These are phyloP conservation scores for Strobilomyces confusus DNA, from an alignment of 768 basidiomycete species.

Conservation along the genomic window DNA sequence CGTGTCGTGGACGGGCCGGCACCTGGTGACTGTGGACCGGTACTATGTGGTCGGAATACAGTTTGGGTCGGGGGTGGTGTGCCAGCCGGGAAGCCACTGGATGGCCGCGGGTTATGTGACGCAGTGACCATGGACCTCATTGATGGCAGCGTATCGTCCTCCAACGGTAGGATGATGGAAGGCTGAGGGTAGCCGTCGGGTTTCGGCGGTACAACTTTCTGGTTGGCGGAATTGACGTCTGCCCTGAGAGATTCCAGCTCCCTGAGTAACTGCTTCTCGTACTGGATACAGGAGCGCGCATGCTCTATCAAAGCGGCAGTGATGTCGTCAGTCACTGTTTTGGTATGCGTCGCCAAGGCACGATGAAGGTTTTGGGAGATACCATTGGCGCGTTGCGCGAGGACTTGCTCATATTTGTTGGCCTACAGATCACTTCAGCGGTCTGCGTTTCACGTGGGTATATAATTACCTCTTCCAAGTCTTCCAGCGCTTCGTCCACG, in stretches of 20 bases:
- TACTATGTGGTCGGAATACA: conserved; percentile 26
- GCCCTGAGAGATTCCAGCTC: conserved; percentile 82
- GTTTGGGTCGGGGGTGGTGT: conserved; percentile 18
- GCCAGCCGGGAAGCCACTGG: conserved; percentile 18
- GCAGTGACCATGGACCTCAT: conserved; percentile 18
- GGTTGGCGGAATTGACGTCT: conserved; percentile 68
- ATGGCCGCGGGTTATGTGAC: conserved; percentile 19
- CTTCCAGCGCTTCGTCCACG: conserved; percentile 89
- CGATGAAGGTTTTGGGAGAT: conserved; percentile 93
- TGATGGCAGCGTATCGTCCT: conserved; percentile 48
- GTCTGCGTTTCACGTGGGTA: conserved; percentile 1
- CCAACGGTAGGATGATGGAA: conserved; percentile 55
- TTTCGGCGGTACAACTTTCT: conserved; percentile 48
- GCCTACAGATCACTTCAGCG: conserved; percentile 50
- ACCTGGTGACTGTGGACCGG: conserved; percentile 46
- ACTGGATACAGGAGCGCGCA: conserved; percentile 86
- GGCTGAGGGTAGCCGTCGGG: conserved; percentile 58
- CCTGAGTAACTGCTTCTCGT: conserved; percentile 81
- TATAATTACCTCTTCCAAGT: conserved; percentile 77
- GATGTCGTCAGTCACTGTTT: conserved; percentile 86
- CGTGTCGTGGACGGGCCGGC: conserved; percentile 50
- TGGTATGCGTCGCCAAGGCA: conserved; percentile 80
- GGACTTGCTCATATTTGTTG: conserved; percentile 80
- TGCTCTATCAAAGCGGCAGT: conserved; percentile 89
- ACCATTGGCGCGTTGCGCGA: conserved; percentile 82